Conservation (phyloP, 2,329 filamentous ascomycete genomes). For the Myriosclerotinia scirpicola region DNA sequence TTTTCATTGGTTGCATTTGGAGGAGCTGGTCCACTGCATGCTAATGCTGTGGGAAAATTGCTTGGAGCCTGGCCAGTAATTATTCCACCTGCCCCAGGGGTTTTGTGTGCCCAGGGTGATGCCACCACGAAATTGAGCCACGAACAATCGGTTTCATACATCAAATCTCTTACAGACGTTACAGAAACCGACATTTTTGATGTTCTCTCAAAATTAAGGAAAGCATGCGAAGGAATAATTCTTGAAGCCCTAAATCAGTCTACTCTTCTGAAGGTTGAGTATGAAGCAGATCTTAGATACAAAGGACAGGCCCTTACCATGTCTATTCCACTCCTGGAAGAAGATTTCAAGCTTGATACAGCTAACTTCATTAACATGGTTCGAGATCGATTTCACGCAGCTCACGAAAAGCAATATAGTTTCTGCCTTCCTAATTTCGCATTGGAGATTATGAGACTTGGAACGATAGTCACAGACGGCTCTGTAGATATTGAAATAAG, state of each 20-base stretch:
- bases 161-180: conserved; percentile 1
- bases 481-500: conserved; percentile 11
- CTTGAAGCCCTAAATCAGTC: not conserved
- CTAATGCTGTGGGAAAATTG: conserved; percentile 17
- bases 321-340: conserved; percentile 6
- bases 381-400: conserved; percentile 10
- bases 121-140: conserved; percentile 18
- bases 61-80: conserved; percentile 19
- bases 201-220: not conserved
- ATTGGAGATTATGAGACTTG: conserved; percentile 14
- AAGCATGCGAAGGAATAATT: conserved; percentile 10
- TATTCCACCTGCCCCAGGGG: conserved; percentile 14
- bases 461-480: conserved; percentile 8
- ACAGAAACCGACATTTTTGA: not conserved
- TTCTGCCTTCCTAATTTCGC: conserved; percentile 13
- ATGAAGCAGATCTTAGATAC: conserved; percentile 17
- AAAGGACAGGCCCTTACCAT: conserved; percentile 17
- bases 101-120: conserved; percentile 16
- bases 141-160: conserved; percentile 14
- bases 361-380: not conserved
- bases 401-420: conserved; percentile 18
- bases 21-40: conserved; percentile 18
- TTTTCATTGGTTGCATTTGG: conserved; percentile 13
- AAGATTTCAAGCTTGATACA: conserved; percentile 7
- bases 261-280: not conserved